Evolutionary conservation across 2,329 filamentous ascomycete genomes (phyloP), one percentile per base, ranked within the genome.

Genomic region (Epichloe amarillans): DNA sequence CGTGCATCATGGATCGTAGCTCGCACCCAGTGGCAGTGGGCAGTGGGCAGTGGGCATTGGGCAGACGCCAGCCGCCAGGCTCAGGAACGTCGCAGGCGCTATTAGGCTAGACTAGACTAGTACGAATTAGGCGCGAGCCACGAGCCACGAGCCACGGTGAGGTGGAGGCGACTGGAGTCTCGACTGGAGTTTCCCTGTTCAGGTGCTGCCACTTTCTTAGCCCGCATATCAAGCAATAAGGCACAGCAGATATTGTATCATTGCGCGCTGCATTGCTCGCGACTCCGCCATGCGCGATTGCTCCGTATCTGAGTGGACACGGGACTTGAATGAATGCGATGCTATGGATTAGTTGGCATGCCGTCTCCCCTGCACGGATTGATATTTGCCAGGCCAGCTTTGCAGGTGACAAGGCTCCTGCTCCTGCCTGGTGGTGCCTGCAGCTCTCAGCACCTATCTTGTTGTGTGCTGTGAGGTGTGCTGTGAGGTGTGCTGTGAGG

Each of bases 41-140:
- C 26, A 35, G 44, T n/a, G n/a, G n/a, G n/a, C n/a, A n/a, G n/a
- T n/a, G n/a, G n/a, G n/a, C 17, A 19, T 1, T 19, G 19, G 14
- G 44, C 26, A 35, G 44, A 46, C 30, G 15, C 45, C 36, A 33
- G n/a, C 45, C 35, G 54, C 47, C 50, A 26, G 45, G 46, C 45
- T 52, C 51, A 55, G 56, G 52, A 61, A 60, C 54, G 51, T 46
- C 43, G 37, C 36, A 26, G 12, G 46, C 19, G 46, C 46, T 41
- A 47, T 30, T 3, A 10, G 26, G 26, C 26, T 30, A 30, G 26
- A 7, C 26, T 26, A 26, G 26, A 7, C 23, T 23, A 23, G 23
- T 23, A 23, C 23, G 23, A 7, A 23, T 23, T 30, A 44, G 17
- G 26, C 42, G 10, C 42, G n/a, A 44, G 42, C 15, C 42, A 44